Evolutionary conservation across 352 stramenopile genomes (phyloP), one percentile per base, ranked within the genome.

Genomic region (Aphanomyces stellatus): DNA sequence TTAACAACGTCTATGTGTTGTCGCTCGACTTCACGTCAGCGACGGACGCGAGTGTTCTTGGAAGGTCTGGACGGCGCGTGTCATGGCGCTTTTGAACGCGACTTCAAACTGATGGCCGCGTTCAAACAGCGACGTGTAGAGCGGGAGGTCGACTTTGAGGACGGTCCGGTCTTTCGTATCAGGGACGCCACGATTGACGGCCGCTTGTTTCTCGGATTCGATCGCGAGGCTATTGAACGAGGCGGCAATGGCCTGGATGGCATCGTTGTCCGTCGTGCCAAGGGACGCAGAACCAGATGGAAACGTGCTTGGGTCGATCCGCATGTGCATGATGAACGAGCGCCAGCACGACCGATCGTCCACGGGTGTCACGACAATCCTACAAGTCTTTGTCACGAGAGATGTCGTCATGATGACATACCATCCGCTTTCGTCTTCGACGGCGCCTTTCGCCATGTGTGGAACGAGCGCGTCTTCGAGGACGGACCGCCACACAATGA

Each of bases 381-480:
- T 57, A 57, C 19, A 22, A 28, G 24, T 22, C 1, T 22, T 2
- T 22, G 24, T 53, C 1, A 1, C 7, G 17, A 10, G 2, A 28
- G 46, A 34, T 40, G 11, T 22, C 6, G 3, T n/a, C 19, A 13
- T 11, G 10, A 15, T 22, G n/a, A 15, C 49, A 1, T 24, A 57
- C 60, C 60, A 67, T 17, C 41, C 41, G 17, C 49, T 55, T 37
- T 67, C 37, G 15, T 57, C 60, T 7, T 51, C 60, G 2, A 30
- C 25, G 34, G 28, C 34, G 43, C 60, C 60, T 13, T 57, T 24
- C 17, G n/a, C 34, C 60, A 67, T 59, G 22, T 67, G 41, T 13
- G 60, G 60, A 8, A 42, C 28, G 6, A 67, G 27, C 13, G 60
- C 60, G 28, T 67, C 60, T 35, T 67, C 41, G 11, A 67, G 24